A percentile compares a stretch with the other conserved stretches of the same genome.
Evolutionary conservation across 257 asterid species (phyloP).

Genomic region (Craterostigma plantagineum): DNA sequence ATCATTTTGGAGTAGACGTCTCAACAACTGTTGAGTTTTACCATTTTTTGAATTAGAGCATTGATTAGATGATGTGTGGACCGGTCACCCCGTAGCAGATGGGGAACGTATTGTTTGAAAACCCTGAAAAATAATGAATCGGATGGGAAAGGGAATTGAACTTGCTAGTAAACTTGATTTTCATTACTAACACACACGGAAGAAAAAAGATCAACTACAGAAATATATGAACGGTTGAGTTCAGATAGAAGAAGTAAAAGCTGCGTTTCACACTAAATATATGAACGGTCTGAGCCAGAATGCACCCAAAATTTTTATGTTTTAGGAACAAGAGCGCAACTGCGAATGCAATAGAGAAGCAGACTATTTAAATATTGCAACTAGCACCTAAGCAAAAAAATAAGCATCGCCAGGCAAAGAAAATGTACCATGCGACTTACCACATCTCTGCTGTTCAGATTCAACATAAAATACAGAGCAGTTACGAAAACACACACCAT

Average conservation of each 20-base stretch:
- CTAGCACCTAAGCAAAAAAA: conserved; percentile 6
- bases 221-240: too few relatives aligned
- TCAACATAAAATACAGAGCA: conserved; percentile 3
- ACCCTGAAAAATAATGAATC: conserved; percentile 41
- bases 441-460: not conserved
- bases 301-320: too few relatives aligned
- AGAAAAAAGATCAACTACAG: too few relatives aligned
- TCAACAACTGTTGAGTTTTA: conserved; percentile 15
- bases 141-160: conserved; percentile 4
- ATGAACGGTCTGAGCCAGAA: too few relatives aligned
- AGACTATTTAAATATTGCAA: too few relatives aligned
- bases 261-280: too few relatives aligned
- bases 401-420: conserved; percentile 8
- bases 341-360: too few relatives aligned
- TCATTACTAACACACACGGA: too few relatives aligned
- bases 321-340: too few relatives aligned
- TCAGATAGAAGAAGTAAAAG: too few relatives aligned
- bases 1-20: not conserved
- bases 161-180: not conserved
- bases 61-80: conserved; percentile 36
- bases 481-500: conserved; percentile 30
- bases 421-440: not conserved
- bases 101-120: conserved; percentile 64
- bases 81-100: conserved; percentile 35
- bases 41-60: conserved; percentile 48